Evolutionary conservation across 2,329 filamentous ascomycete genomes (phyloP).

Genomic region (Colletotrichum sojae): DNA sequence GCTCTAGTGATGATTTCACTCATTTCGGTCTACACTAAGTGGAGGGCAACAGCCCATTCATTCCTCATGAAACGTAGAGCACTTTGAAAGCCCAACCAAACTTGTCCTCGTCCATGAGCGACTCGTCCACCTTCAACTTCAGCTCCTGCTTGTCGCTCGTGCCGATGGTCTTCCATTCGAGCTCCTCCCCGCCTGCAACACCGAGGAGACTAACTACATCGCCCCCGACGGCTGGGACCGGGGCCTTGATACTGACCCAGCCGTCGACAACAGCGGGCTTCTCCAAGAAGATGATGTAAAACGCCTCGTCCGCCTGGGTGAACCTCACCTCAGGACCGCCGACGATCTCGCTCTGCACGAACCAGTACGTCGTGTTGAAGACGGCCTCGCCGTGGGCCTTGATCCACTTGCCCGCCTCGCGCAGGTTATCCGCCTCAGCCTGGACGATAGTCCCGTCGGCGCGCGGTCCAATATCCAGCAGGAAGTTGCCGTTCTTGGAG

Average conservation of each 20-base stretch:
- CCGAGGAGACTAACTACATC: slow-evolving; percentile 58
- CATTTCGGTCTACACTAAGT: no score
- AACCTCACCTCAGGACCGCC: slow-evolving; percentile 58
- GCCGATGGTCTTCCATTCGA: slow-evolving; percentile 11
- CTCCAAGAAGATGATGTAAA: slow-evolving; percentile 64
- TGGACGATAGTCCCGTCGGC: slow-evolving; percentile 68
- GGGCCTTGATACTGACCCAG: slow-evolving; percentile 56
- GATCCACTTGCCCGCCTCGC: slow-evolving; percentile 69
- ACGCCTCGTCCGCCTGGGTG: slow-evolving; percentile 65
- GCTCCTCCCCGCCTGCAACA: slow-evolving; percentile 51
- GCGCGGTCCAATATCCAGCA: slow-evolving; percentile 70
- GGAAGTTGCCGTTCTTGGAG: slow-evolving; percentile 69
- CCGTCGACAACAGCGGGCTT: slow-evolving; percentile 51
- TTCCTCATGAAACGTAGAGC: slow-evolving; percentile 33
- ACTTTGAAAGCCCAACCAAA: slow-evolving; percentile 55
- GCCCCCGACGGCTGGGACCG: slow-evolving; percentile 61
- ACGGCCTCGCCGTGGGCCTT: slow-evolving; percentile 66
- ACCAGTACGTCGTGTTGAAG: slow-evolving; percentile 71
- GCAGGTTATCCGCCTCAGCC: slow-evolving; percentile 61
- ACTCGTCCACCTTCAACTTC: slow-evolving; percentile 43
- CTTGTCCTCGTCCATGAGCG: slow-evolving; percentile 51
- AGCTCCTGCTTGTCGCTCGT: slow-evolving; percentile 43
- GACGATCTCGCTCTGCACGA: slow-evolving; percentile 59
- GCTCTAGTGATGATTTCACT: no score
- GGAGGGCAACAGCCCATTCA: no score